Percentiles rank a stretch among this genome's conserved stretches.
These are phyloP conservation scores for Podaxis sp. DNA, from an alignment of 768 basidiomycete genomes.

Conservation along the genomic window DNA sequence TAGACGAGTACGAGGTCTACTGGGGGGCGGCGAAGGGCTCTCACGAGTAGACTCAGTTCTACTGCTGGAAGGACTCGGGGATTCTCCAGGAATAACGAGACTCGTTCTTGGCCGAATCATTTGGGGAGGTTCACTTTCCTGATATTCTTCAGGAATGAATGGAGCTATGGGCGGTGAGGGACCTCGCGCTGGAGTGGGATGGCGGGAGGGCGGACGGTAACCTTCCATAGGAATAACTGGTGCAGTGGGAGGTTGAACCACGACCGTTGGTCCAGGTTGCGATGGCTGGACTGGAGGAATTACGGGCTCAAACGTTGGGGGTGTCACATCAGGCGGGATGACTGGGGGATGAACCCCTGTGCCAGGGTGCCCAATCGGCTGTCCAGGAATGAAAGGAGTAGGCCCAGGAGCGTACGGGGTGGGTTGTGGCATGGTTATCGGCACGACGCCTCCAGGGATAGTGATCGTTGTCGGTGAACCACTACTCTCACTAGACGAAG, in stretches of 20 bases:
- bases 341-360: constrained; percentile 18
- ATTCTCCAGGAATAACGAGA: not conserved
- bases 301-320: constrained; percentile 15
- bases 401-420: constrained; percentile 11
- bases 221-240: constrained; percentile 6
- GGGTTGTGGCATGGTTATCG: constrained; percentile 16
- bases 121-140: constrained; percentile 4
- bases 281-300: constrained; percentile 13
- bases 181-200: constrained; percentile 6
- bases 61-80: constrained; percentile 11
- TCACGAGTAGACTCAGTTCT: constrained; percentile 4
- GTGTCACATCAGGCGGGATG: constrained; percentile 19
- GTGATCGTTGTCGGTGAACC: constrained; percentile 17
- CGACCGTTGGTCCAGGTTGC: not conserved
- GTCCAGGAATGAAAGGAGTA: not conserved
- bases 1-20: constrained; percentile 13
- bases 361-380: not conserved
- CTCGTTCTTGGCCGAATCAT: constrained; percentile 10
- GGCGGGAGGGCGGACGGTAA: not conserved
- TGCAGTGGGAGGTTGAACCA: not conserved
- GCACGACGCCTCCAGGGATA: constrained; percentile 1
- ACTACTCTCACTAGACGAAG: constrained; percentile 2
- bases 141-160: constrained; percentile 24
- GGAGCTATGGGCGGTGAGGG: constrained; percentile 3
- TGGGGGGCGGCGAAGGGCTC: not conserved